Base-by-base conservation (phyloP, 257 asterid genomes). In the Plectranthus barbatus region DNA sequence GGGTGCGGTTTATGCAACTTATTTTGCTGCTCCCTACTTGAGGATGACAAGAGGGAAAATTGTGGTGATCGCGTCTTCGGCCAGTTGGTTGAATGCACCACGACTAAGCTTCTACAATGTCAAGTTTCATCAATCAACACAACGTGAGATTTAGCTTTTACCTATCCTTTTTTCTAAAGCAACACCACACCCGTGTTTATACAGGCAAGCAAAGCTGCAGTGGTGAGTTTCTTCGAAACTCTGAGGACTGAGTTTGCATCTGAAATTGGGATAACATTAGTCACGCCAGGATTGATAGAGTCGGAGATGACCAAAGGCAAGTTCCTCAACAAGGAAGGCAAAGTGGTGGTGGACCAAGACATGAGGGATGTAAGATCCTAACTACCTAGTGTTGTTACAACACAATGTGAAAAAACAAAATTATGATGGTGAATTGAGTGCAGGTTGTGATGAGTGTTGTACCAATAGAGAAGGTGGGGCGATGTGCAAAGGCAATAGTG, bases 121-220 rank as follows among this genome's bases (percentile, higher is more conserved):
- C 64, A 4, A 67, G 62, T 55, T 42, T 55, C 64, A n/a, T n/a
- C 5, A 18, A 9, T 49, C 13, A 9, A 10, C n/a, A 48, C 2
- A 2, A n/a, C n/a, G n/a, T n/a, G n/a, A n/a, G n/a, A n/a, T n/a
- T n/a, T n/a, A n/a, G n/a, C n/a, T n/a, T n/a, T n/a, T n/a, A n/a
- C n/a, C 61, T 12, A 3, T 12, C 10, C 17, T 1, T 1, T 9
- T 12, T 31, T 11, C 41, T 4, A 20, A 31, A 21, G 11, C 13
- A 9, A 8, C 36, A 7, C 31, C 24, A 7, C 13, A 56, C 26
- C 14, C 7, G 44, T 2, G 2, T 34, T 47, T 15, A 45, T 55
- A 2, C 81, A 87, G 97, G 97, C 96, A 56, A 90, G 93, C 66
- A 90, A 90, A 72, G 95, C 95, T 50, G 96, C 95, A 37, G 74